Evolutionary conservation across 2,329 filamentous ascomycete species (phyloP), one percentile per base, ranked within the genome.

Genomic region (Paecilomyces fulvus): DNA sequence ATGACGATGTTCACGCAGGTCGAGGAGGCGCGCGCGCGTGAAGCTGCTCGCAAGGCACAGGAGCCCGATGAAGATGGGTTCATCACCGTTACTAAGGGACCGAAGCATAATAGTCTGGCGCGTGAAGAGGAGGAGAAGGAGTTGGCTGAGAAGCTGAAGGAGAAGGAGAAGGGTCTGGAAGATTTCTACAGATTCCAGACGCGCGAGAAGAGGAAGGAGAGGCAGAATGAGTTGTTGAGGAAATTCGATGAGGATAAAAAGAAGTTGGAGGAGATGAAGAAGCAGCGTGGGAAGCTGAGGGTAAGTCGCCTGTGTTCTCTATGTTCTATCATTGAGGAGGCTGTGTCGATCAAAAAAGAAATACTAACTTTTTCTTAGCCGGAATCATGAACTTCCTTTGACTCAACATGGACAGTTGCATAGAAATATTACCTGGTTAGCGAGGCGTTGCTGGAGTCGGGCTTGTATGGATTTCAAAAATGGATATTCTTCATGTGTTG

Each of bases 11-110:
- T 91, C 76, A 71, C 73, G 25, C 72, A 88, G 80, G 75, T 82
- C 68, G 75, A 89, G 79, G 75, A 88, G 82, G 79, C 84, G 72
- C 74, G 86, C 79, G 73, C 86, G 78, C 63, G 80, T 67, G 61
- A 85, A 77, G 75, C 80, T 78, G 68, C 87, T 75, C 68, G 82
- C 55, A 77, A 87, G 59, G 84, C 89, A 59, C 87, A 88, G 63
- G 86, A 90, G 65, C 90, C 92, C 0, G 94, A 99, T 71, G 92
- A 90, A 67, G 94, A 99, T 71, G 94, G 94, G 1, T 99, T 99
- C 70, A 82, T 97, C 52, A 97, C 92, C 3, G 94, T 99, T 23
- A 88, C 86, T 1, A 82, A 89, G 55, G 91, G 91, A 25, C 88
- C 89, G 43, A 80, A 81, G 58, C 79, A 87, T 57, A 80, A 80